Evolutionary conservation across 768 basidiomycete species (phyloP).

Genomic region (Tulasnella sp.): DNA sequence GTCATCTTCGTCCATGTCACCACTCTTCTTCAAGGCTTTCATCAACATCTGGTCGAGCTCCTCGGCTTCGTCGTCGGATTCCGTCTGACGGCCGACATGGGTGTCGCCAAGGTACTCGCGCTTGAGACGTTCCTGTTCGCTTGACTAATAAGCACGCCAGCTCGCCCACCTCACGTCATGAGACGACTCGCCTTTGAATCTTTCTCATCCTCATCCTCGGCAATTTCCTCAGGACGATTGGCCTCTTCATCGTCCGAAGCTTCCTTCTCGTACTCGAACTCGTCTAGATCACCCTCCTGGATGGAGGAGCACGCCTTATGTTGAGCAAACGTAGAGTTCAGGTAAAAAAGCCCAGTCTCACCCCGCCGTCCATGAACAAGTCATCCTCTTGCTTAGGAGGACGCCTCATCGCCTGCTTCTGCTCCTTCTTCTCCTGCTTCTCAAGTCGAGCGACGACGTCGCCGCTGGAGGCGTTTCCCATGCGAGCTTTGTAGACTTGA

Average conservation of each 20-base stretch:
- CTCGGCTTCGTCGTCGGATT: constrained; percentile 70
- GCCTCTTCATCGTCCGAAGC: constrained; percentile 89
- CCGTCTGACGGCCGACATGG: constrained; percentile 66
- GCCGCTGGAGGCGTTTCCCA: not conserved
- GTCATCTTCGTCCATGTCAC: constrained; percentile 65
- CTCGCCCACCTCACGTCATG: not conserved
- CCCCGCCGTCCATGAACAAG: constrained; percentile 62
- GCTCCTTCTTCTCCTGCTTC: constrained; percentile 25
- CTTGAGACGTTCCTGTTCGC: constrained; percentile 73
- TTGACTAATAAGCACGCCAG: not conserved
- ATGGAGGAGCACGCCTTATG: not conserved
- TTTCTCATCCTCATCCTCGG: constrained; percentile 79
- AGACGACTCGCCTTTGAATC: constrained; percentile 65
- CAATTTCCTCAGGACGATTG: constrained; percentile 63
- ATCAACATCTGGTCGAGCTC: constrained; percentile 64
- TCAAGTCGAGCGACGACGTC: not conserved
- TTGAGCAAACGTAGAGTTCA: not conserved
- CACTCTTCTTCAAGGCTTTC: constrained; percentile 86
- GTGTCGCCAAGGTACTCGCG: constrained; percentile 80
- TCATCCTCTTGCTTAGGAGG: constrained; percentile 50
- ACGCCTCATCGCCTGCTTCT: constrained; percentile 18
- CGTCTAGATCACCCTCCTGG: constrained; percentile 76
- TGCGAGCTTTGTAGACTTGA: not conserved
- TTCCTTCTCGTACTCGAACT: constrained; percentile 79
- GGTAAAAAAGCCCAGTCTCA: not conserved